These are phyloP conservation scores for Aspergillus ochraceoroseus DNA, from an alignment of 2,329 filamentous ascomycete species.

Conservation along the genomic window DNA sequence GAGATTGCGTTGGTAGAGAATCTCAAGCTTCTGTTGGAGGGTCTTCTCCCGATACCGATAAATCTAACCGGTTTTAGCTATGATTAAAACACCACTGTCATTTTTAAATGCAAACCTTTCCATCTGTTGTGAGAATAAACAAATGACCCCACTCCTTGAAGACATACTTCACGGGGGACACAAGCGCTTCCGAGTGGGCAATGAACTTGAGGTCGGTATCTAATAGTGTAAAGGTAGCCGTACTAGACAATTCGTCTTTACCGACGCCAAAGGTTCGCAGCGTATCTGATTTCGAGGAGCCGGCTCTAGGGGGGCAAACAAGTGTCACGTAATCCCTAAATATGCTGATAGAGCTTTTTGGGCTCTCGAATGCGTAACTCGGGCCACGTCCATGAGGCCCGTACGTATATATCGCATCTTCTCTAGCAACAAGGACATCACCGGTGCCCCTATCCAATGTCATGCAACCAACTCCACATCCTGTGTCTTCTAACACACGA, in stretches of 20 bases:
- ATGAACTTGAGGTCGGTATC: slow-evolving; percentile 87
- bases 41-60: slow-evolving; percentile 86
- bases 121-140: slow-evolving; percentile 84
- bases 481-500: slow-evolving; percentile 79
- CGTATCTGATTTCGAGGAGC: slow-evolving; percentile 53
- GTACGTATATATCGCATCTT: slow-evolving; percentile 96
- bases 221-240: slow-evolving; percentile 83
- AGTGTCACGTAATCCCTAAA: slow-evolving; percentile 84
- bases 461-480: slow-evolving; percentile 94
- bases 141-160: slow-evolving; percentile 89
- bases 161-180: slow-evolving; percentile 71
- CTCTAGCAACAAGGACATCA: slow-evolving; percentile 84
- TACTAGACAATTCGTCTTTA: slow-evolving; percentile 71
- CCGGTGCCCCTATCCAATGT: slow-evolving; percentile 72
- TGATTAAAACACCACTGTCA: not conserved
- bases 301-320: slow-evolving; percentile 68
- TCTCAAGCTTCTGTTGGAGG: slow-evolving; percentile 83
- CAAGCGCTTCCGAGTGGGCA: slow-evolving; percentile 78
- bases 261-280: slow-evolving; percentile 69
- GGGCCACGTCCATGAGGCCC: slow-evolving; percentile 76
- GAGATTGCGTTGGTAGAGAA: slow-evolving; percentile 89
- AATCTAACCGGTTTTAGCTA: slow-evolving; percentile 52
- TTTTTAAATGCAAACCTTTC: slow-evolving; percentile 60
- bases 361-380: slow-evolving; percentile 84
- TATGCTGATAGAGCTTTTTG: slow-evolving; percentile 74